Conservation (phyloP, 2,329 filamentous ascomycete genomes). For the Pseudogymnoascus destructans region DNA sequence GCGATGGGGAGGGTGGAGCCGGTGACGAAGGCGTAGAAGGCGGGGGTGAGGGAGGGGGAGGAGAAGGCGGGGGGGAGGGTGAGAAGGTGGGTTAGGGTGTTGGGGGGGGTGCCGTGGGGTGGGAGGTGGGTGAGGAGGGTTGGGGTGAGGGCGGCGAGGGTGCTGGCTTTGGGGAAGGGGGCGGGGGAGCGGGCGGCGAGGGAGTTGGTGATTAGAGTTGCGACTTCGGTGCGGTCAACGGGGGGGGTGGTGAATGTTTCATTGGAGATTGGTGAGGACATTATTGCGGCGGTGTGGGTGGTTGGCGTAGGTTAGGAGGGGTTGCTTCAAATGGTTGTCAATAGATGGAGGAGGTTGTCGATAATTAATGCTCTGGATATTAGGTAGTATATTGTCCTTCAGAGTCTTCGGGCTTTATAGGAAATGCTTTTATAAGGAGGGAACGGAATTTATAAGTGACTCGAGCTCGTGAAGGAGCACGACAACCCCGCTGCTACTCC, state of each 20-base stretch:
- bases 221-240: background rate
- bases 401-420: background rate
- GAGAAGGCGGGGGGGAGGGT: background rate
- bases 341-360: background rate
- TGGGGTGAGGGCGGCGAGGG: background rate
- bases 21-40: conserved; percentile 81
- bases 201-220: background rate
- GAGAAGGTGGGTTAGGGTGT: background rate
- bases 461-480: background rate
- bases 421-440: background rate
- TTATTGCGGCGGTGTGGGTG: background rate
- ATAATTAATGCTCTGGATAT: background rate
- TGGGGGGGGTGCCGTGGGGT: background rate
- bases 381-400: background rate
- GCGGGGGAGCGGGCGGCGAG: background rate
- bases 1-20: conserved; percentile 71
- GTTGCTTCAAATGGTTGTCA: background rate
- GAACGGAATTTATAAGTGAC: background rate
- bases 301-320: background rate
- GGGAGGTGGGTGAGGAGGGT: background rate
- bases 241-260: background rate
- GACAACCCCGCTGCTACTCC: background rate
- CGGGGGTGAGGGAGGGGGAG: conserved; percentile 12
- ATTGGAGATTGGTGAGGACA: background rate
- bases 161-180: background rate